Evolutionary conservation across 768 basidiomycete species (phyloP).

Genomic region (Russula griseocarnosa): DNA sequence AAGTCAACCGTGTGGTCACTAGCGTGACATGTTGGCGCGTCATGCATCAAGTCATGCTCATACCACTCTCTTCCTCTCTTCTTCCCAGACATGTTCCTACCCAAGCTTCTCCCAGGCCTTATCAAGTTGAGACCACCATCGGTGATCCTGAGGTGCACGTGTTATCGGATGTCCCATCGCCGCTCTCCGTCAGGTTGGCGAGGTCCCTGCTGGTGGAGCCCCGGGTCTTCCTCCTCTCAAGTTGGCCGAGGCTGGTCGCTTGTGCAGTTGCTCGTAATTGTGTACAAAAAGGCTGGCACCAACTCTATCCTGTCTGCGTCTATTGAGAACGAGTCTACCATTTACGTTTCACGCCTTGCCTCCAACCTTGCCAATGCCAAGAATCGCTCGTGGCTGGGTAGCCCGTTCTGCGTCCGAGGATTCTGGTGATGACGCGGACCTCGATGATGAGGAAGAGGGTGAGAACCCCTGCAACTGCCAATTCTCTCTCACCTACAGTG

Average conservation of each 20-base stretch:
- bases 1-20: no score
- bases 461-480: slow-evolving; percentile 99
- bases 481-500: slow-evolving; percentile 98
- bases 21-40: no score
- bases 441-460: slow-evolving; percentile 93
- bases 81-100: no score
- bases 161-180: slow-evolving; percentile 89
- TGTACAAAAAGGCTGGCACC: slow-evolving; percentile 83
- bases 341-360: slow-evolving; percentile 76
- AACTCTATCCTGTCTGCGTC: slow-evolving; percentile 55
- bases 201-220: slow-evolving; percentile 86
- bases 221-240: slow-evolving; percentile 87
- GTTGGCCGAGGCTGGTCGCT: slow-evolving; percentile 64
- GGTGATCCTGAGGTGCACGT: slow-evolving; percentile 97
- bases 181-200: slow-evolving; percentile 92
- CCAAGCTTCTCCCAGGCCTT: slow-evolving; percentile 90
- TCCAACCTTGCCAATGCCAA: slow-evolving; percentile 84
- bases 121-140: slow-evolving; percentile 92
- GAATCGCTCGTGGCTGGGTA: slow-evolving; percentile 82
- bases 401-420: slow-evolving; percentile 84
- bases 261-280: slow-evolving; percentile 57
- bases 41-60: no score
- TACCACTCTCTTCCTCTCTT: no score
- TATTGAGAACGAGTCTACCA: slow-evolving; percentile 51
- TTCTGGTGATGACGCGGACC: slow-evolving; percentile 59